Conservation (phyloP, 2,329 filamentous ascomycete species). For the Fusarium burgessii region DNA sequence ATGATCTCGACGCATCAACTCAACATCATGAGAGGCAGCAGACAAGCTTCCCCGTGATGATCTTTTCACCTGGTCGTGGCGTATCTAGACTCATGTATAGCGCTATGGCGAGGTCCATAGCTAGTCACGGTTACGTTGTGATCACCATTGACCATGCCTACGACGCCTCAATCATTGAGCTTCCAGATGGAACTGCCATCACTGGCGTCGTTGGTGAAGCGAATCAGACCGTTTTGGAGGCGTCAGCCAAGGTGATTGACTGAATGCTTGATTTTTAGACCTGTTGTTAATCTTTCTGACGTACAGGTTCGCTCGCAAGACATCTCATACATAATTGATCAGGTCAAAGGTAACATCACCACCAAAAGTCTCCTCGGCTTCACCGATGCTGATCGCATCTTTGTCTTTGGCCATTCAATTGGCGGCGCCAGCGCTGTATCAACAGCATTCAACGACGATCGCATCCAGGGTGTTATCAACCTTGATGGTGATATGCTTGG, state of each 20-base stretch:
- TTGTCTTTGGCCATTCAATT: background rate
- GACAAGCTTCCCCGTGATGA: background rate
- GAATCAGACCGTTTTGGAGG: background rate
- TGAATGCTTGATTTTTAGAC: fast-evolving
- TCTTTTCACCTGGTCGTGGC: background rate
- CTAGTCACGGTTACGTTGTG: background rate
- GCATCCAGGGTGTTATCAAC: background rate
- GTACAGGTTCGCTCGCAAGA: background rate
- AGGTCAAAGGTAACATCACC: background rate
- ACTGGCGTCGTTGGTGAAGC: background rate
- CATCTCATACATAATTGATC: background rate
- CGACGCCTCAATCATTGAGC: background rate
- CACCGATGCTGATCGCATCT: background rate
- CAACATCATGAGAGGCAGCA: background rate
- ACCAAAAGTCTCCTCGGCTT: background rate
- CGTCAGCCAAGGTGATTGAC: background rate
- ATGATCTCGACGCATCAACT: background rate
- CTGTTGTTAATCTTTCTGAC: background rate
- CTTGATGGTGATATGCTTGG: background rate
- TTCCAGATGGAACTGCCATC: background rate
- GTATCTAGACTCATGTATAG: background rate
- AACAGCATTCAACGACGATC: background rate
- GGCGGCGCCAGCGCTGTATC: background rate
- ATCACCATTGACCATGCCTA: background rate
- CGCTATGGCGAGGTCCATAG: background rate